These are phyloP conservation scores for Afroboletus lepidellus DNA, from an alignment of 1,284 basidiomycete genomes.

Conservation along the genomic window DNA sequence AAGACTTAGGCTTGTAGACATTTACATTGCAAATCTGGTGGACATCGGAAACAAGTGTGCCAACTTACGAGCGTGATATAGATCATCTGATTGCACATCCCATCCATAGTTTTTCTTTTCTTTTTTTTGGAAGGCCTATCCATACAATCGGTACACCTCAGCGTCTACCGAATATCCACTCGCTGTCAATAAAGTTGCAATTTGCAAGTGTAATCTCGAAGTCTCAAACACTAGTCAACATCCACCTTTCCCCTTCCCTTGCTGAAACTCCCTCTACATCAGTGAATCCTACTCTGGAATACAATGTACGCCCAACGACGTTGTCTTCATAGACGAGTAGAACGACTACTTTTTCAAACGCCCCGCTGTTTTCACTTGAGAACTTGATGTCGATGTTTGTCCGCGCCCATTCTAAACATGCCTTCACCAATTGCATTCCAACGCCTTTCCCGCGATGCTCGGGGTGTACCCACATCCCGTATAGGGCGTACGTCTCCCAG, in stretches of 20 bases:
- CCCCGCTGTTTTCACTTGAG: background rate
- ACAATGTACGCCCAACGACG: slow-evolving; percentile 16
- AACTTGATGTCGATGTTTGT: slow-evolving; percentile 16
- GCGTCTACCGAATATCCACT: no score
- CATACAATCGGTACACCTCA: no score
- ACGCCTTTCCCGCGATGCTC: slow-evolving; percentile 35
- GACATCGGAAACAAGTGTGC: no score
- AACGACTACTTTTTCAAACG: slow-evolving; percentile 16
- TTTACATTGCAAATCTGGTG: background rate
- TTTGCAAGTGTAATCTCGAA: background rate
- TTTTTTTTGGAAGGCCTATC: no score
- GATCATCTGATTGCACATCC: no score
- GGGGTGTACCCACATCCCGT: slow-evolving; percentile 39
- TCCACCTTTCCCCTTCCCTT: slow-evolving; percentile 20
- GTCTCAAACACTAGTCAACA: slow-evolving; percentile 19
- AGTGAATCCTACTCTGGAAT: slow-evolving; percentile 24
- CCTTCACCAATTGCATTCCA: slow-evolving; percentile 22
- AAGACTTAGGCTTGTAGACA: slow-evolving; percentile 5
- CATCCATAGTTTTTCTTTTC: no score
- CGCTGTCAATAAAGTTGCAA: no score
- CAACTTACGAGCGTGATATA: no score
- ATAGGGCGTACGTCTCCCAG: slow-evolving; percentile 30
- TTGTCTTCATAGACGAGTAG: slow-evolving; percentile 19
- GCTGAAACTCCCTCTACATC: slow-evolving; percentile 7
- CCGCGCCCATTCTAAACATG: slow-evolving; percentile 27